Percentiles rank a stretch among this genome's conserved stretches.
phyloP scores from a whole-genome alignment of 2,329 filamentous ascomycete genomes.

The Ascochyta rabiei region DNA sequence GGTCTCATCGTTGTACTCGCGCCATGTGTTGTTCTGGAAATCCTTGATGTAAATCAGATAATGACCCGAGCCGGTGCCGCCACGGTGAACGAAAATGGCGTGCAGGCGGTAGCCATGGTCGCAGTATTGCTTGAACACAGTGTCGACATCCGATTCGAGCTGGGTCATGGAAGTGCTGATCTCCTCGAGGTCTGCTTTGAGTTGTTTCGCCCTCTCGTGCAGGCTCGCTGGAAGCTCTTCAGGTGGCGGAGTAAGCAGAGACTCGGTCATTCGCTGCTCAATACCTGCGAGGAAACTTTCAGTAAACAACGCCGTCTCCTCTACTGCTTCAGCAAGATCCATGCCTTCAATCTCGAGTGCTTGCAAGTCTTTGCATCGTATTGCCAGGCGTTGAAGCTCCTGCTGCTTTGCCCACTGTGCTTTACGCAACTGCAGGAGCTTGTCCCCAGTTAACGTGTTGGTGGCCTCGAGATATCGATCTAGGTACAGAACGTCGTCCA shows the following conservation, averaged over 20 bases:
- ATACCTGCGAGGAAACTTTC: constrained; percentile 11
- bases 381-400: constrained; percentile 63
- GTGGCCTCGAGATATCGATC: constrained; percentile 72
- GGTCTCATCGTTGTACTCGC: constrained; percentile 89
- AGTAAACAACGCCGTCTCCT: constrained; percentile 37
- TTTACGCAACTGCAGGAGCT: constrained; percentile 68
- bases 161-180: constrained; percentile 51
- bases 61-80: constrained; percentile 70
- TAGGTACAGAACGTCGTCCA: constrained; percentile 83
- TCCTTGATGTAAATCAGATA: constrained; percentile 98
- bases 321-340: constrained; percentile 37
- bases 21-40: constrained; percentile 80
- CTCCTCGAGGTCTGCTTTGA: constrained; percentile 33
- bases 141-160: constrained; percentile 57
- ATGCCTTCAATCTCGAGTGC: constrained; percentile 40
- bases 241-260: constrained; percentile 27
- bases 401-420: constrained; percentile 77
- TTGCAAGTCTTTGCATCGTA: constrained; percentile 51
- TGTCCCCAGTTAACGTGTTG: constrained; percentile 33
- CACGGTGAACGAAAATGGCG: constrained; percentile 90
- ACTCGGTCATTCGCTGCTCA: constrained; percentile 8
- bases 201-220: constrained; percentile 26
- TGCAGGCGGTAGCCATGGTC: constrained; percentile 81
- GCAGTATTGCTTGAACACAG: constrained; percentile 68
- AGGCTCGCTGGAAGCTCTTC: constrained; percentile 29